Conservation (phyloP, 495 filamentous ascomycete genomes). For the Coniosporium apollinis region DNA sequence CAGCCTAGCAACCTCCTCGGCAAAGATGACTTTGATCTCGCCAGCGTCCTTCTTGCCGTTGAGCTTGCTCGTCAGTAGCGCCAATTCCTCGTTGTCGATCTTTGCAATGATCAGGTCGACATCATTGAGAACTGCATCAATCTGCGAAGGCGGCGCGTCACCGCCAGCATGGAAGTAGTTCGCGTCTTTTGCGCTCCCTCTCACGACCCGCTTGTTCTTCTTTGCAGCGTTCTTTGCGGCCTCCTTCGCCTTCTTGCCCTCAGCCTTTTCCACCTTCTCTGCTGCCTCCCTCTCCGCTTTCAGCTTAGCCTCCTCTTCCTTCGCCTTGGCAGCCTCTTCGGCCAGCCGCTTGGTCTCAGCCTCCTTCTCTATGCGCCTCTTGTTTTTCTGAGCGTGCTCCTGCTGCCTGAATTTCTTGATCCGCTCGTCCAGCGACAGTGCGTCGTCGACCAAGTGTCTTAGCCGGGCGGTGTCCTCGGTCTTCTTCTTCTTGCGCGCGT, state of each 20-base stretch:
- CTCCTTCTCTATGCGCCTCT: constrained; percentile 78
- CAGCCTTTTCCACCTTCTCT: constrained; percentile 63
- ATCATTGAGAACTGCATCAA: constrained; percentile 70
- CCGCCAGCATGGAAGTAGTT: constrained; percentile 69
- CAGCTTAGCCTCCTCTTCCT: constrained; percentile 59
- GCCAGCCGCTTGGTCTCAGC: constrained; percentile 69
- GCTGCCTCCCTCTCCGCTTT: constrained; percentile 71
- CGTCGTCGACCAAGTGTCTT: constrained; percentile 74
- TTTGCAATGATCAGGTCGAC: constrained; percentile 79
- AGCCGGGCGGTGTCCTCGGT: constrained; percentile 86
- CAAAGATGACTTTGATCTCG: constrained; percentile 48
- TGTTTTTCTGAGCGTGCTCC: constrained; percentile 83
- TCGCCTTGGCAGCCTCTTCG: constrained; percentile 62
- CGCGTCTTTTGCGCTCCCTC: constrained; percentile 80
- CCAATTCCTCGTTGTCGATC: constrained; percentile 79
- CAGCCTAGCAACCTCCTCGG: constrained; percentile 53
- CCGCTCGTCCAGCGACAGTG: constrained; percentile 65
- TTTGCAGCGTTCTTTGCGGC: constrained; percentile 94
- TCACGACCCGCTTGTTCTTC: constrained; percentile 97
- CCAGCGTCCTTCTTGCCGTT: constrained; percentile 37
- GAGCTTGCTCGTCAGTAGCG: constrained; percentile 58
- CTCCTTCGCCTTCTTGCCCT: constrained; percentile 93
- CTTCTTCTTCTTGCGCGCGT: constrained; percentile 97
- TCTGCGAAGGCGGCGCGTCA: constrained; percentile 50
- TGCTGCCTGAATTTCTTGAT: constrained; percentile 93